Conservation (phyloP, 2,329 filamentous ascomycete species). For the Dissoconium aciculare region DNA sequence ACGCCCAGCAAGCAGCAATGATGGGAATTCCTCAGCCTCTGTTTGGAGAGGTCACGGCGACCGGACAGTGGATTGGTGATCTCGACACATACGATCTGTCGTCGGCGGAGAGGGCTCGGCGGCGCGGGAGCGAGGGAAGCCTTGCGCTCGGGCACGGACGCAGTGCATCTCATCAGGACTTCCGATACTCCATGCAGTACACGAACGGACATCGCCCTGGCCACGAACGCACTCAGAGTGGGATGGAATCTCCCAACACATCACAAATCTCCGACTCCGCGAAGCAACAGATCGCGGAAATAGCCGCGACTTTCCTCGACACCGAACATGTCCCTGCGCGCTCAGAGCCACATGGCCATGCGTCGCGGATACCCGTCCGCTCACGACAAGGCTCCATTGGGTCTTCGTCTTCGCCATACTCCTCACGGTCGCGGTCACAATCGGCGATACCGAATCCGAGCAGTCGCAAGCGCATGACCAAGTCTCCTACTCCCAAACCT, state of each 20-base stretch:
- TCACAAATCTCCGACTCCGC: constrained; percentile 3
- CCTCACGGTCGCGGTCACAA: constrained; percentile 15
- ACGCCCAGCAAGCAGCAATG: constrained; percentile 13
- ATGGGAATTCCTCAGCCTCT: constrained; percentile 34
- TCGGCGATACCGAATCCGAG: constrained; percentile 17
- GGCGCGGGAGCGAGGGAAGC: constrained; percentile 59
- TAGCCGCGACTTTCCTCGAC: too few species aligned
- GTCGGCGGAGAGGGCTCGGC: constrained; percentile 13
- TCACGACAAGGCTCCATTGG: constrained; percentile 16
- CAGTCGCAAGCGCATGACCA: constrained; percentile 14
- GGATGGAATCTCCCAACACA: constrained; percentile 16
- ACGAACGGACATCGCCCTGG: constrained; percentile 9
- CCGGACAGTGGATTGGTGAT: constrained; percentile 35
- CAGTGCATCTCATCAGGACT: constrained; percentile 37
- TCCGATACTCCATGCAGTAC: constrained; percentile 6
- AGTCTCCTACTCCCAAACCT: constrained; percentile 17
- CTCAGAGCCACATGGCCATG: constrained; percentile 3
- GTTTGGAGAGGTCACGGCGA: constrained; percentile 60
- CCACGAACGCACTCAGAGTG: constrained; percentile 23
- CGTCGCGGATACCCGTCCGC: constrained; percentile 22
- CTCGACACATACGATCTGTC: constrained; percentile 17
- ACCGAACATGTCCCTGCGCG: constrained; percentile 18
- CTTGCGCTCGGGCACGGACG: constrained; percentile 39
- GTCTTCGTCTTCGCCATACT: constrained; percentile 20
- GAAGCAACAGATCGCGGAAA: too few species aligned